phyloP scores from a whole-genome alignment of 1,284 basidiomycete species.

The Trametes sp. region DNA sequence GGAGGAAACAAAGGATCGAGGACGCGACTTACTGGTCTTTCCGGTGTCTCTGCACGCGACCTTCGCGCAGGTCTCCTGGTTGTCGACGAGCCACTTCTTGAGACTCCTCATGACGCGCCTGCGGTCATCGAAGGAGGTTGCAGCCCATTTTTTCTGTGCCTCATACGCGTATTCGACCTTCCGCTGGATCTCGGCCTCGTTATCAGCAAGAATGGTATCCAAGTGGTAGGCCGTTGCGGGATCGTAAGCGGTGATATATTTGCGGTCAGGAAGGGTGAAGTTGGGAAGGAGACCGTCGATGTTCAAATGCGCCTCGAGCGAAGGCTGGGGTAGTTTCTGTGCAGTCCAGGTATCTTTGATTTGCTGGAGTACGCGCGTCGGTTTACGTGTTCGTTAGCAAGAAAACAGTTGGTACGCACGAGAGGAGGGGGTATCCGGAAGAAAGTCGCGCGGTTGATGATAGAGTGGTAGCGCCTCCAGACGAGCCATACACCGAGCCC shows the following conservation, averaged over 20 bases:
- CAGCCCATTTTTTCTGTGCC: conserved; percentile 78
- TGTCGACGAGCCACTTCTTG: conserved; percentile 89
- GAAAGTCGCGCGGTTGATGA: conserved; percentile 72
- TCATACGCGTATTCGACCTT: conserved; percentile 74
- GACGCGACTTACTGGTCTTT: conserved; percentile 81
- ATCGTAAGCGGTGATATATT: conserved; percentile 90
- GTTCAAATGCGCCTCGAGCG: conserved; percentile 67
- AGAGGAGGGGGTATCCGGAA: conserved; percentile 67
- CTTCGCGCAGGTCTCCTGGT: conserved; percentile 85
- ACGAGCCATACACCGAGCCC: conserved; percentile 81
- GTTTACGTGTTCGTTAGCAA: not conserved
- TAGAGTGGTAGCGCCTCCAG: conserved; percentile 73
- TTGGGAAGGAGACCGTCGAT: conserved; percentile 63
- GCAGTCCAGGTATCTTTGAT: conserved; percentile 63
- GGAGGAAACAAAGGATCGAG: conserved; percentile 8
- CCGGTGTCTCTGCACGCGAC: conserved; percentile 96
- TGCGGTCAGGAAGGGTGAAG: conserved; percentile 54
- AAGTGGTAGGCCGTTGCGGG: conserved; percentile 88
- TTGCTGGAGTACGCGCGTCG: conserved; percentile 49
- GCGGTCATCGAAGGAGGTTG: conserved; percentile 80
- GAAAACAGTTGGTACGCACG: conserved; percentile 50
- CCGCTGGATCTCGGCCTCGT: conserved; percentile 66
- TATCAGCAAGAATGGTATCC: conserved; percentile 73
- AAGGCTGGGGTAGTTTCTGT: conserved; percentile 60
- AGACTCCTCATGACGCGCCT: conserved; percentile 85